Evolutionary conservation across 169 alveolate genomes (phyloP).

Genomic region (Eimeria necatrix): DNA sequence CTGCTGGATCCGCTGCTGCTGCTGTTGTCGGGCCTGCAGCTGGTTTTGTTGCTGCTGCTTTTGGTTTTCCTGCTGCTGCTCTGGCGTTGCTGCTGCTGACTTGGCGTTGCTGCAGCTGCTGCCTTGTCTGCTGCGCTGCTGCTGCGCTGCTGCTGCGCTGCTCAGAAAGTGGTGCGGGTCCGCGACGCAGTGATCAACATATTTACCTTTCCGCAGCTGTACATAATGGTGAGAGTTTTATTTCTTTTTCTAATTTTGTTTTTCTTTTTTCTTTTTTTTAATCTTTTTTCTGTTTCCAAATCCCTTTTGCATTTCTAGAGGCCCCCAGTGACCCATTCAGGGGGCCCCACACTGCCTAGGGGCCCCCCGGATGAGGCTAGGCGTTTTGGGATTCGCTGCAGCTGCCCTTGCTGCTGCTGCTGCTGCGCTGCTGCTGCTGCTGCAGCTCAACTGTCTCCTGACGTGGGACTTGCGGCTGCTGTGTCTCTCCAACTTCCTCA

Average conservation of each 20-base stretch:
- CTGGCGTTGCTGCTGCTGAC: not conserved
- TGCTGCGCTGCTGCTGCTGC: conserved; percentile 35
- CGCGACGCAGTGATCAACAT: conserved; percentile 57
- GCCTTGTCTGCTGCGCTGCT: not conserved
- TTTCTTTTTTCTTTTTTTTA: not conserved
- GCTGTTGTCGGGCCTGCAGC: not conserved
- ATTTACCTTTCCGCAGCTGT: conserved; percentile 30
- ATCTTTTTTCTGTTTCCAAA: not conserved
- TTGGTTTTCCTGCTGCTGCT: not conserved
- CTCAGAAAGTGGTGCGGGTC: conserved; percentile 52
- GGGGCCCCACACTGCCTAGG: too few relatives aligned
- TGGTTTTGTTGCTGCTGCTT: not conserved
- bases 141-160: not conserved
- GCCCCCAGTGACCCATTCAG: too few relatives aligned
- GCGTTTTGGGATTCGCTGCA: not conserved
- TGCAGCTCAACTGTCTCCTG: conserved; percentile 54
- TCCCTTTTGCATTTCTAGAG: too few relatives aligned
- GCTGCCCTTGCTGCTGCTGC: conserved; percentile 20
- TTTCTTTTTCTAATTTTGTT: not conserved
- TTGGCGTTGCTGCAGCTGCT: not conserved
- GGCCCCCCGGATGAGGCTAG: not conserved
- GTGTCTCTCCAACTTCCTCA: conserved; percentile 44
- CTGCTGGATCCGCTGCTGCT: not conserved
- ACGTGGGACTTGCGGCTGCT: conserved; percentile 61
- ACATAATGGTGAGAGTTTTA: conserved; percentile 61